These are phyloP conservation scores for Trametes cinnabarina DNA, from an alignment of 768 basidiomycete genomes.

Conservation along the genomic window DNA sequence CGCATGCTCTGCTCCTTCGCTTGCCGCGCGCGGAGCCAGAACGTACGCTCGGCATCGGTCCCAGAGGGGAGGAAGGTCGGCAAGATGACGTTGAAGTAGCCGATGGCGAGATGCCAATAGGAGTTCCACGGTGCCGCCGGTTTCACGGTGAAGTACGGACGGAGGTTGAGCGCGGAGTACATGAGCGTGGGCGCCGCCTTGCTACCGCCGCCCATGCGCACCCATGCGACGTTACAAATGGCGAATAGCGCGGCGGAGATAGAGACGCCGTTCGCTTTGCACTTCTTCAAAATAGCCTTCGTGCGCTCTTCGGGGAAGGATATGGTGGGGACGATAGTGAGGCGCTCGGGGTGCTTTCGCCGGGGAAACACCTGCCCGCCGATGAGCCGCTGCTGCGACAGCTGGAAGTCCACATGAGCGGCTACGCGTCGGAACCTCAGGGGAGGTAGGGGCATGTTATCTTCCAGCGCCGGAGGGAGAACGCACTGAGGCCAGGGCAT, in stretches of 20 bases:
- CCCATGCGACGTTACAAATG: constrained; percentile 74
- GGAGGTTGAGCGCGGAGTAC: constrained; percentile 82
- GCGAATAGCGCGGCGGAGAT: constrained; percentile 77
- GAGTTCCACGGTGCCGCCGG: constrained; percentile 46
- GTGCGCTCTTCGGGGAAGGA: constrained; percentile 57
- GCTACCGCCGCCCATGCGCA: constrained; percentile 43
- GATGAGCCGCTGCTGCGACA: constrained; percentile 53
- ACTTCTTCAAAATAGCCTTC: constrained; percentile 60
- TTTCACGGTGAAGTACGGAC: constrained; percentile 52
- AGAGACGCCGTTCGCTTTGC: constrained; percentile 70
- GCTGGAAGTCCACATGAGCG: constrained; percentile 54
- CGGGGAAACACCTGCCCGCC: constrained; percentile 76
- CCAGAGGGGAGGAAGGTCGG: constrained; percentile 64
- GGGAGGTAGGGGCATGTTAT: constrained; percentile 36
- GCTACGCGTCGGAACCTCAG: constrained; percentile 43
- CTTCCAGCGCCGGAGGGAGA: constrained; percentile 53
- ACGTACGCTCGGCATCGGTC: constrained; percentile 39
- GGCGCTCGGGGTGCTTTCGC: constrained; percentile 41
- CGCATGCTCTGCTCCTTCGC: constrained; percentile 67
- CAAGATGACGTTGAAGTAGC: constrained; percentile 80
- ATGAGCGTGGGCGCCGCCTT: constrained; percentile 67
- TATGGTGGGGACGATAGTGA: constrained; percentile 69
- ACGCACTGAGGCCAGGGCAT: constrained; percentile 4
- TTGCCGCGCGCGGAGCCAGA: constrained; percentile 72
- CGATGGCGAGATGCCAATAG: constrained; percentile 80